Evolutionary conservation across 495 filamentous ascomycete species (phyloP).

Genomic region (Pyronema domesticum): DNA sequence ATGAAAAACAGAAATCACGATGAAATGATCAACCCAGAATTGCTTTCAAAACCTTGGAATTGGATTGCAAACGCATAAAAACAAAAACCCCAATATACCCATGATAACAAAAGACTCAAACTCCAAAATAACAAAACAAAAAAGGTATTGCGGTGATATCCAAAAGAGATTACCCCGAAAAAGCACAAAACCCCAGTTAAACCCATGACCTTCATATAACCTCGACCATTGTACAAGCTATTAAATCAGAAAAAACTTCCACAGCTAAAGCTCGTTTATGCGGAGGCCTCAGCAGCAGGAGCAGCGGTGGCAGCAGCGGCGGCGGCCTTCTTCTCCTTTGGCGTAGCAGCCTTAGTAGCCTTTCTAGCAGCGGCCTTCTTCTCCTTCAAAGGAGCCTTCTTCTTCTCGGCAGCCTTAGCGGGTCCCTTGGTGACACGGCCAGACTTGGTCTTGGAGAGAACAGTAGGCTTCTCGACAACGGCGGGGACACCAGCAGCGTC

Average conservation of each 20-base stretch:
- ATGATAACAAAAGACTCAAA: slow-evolving; percentile 8
- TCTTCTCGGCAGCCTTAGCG: slow-evolving; percentile 45
- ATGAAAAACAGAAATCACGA: no score
- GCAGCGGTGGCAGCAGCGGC: slow-evolving; percentile 4
- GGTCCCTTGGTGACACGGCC: slow-evolving; percentile 68
- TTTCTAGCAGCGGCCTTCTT: slow-evolving; percentile 38
- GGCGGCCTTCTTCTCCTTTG: slow-evolving; percentile 3
- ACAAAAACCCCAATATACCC: slow-evolving; percentile 12
- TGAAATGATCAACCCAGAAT: no score
- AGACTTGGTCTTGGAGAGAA: slow-evolving; percentile 74
- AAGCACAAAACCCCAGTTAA: no score
- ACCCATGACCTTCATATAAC: no score
- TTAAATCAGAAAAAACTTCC: no score
- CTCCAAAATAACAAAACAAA: slow-evolving; percentile 3
- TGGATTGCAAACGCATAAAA: slow-evolving; percentile 3
- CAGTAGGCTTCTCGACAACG: slow-evolving; percentile 53
- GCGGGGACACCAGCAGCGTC: slow-evolving; percentile 30
- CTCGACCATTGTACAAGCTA: no score
- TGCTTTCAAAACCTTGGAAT: slow-evolving; percentile 10
- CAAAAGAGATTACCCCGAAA: no score
- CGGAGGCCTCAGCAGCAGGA: no score
- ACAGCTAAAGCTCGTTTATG: no score
- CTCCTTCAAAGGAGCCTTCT: slow-evolving; percentile 42
- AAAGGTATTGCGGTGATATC: no score
- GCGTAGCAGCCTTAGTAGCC: slow-evolving; percentile 5